A percentile compares a stretch with the other conserved stretches of the same genome.
These are phyloP conservation scores for Hevea brasiliensis DNA, from an alignment of 345 rosid species.

Conservation along the genomic window DNA sequence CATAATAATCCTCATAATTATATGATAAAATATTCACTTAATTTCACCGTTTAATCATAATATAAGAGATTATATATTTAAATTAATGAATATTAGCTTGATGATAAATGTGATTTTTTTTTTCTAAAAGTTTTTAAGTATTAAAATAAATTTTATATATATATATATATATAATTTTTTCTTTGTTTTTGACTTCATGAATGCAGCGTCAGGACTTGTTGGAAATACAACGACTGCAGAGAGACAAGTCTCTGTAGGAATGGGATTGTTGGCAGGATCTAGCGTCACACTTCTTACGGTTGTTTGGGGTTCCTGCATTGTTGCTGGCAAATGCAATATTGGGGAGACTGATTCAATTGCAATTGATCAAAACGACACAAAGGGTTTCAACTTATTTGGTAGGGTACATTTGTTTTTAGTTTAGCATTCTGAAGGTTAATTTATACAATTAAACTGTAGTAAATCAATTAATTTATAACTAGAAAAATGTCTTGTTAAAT, in stretches of 20 bases:
- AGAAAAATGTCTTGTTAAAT: too few species aligned
- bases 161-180: too few species aligned
- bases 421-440: neutral
- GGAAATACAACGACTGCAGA: slow-evolving; percentile 36
- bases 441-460: too few species aligned
- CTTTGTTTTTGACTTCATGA: neutral
- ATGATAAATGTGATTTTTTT: too few species aligned
- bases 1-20: too few species aligned
- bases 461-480: too few species aligned
- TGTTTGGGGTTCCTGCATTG: slow-evolving; percentile 44
- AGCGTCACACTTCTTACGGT: slow-evolving; percentile 40
- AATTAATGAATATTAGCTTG: too few species aligned
- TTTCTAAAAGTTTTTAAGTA: too few species aligned
- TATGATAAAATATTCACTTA: too few species aligned
- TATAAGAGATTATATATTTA: too few species aligned
- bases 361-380: neutral
- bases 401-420: neutral
- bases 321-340: slow-evolving; percentile 27
- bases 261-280: slow-evolving; percentile 49
- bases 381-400: slow-evolving; percentile 17
- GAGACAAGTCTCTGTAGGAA: slow-evolving; percentile 35
- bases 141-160: too few species aligned
- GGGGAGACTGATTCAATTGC: slow-evolving; percentile 1
- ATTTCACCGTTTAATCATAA: too few species aligned
- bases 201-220: slow-evolving; percentile 39